phyloP scores from a whole-genome alignment of 768 basidiomycete species.

The Clitopilus hobsonii region DNA sequence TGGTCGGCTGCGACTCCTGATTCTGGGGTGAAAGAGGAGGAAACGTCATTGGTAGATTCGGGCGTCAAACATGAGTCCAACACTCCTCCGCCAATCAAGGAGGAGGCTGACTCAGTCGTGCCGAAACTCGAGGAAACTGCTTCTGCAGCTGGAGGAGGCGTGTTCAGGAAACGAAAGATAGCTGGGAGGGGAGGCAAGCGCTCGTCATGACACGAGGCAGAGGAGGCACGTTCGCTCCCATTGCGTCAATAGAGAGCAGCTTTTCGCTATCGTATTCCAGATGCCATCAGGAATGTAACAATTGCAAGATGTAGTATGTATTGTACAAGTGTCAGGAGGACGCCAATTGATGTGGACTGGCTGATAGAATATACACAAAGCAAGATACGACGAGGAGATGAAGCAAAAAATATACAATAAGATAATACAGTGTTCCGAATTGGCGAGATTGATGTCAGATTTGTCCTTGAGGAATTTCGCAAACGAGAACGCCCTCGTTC shows the following conservation, averaged over 20 bases:
- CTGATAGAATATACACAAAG: not conserved
- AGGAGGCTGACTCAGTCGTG: not conserved
- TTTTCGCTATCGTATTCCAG: no score
- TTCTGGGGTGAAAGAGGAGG: not conserved
- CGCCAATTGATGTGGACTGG: not conserved
- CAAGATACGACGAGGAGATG: not conserved
- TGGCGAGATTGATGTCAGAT: no score
- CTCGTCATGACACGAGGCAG: conserved; percentile 2
- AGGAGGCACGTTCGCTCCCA: no score
- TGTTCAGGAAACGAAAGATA: conserved; percentile 29
- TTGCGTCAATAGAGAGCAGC: no score
- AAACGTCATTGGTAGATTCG: not conserved
- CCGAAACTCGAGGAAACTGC: not conserved
- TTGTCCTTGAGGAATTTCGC: no score
- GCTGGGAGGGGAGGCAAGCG: conserved; percentile 13
- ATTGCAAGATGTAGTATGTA: not conserved
- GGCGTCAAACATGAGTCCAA: not conserved
- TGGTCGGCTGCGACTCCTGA: not conserved
- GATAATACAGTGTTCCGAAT: not conserved
- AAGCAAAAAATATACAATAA: not conserved
- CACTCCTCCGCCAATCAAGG: not conserved
- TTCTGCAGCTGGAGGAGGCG: conserved; percentile 2
- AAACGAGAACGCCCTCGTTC: conserved; percentile 65
- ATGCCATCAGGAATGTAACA: no score
- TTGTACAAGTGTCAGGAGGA: not conserved